Base-by-base conservation (phyloP, 202 grass and related monocot genomes). In the Schoenoplectus tabernaemontani region DNA sequence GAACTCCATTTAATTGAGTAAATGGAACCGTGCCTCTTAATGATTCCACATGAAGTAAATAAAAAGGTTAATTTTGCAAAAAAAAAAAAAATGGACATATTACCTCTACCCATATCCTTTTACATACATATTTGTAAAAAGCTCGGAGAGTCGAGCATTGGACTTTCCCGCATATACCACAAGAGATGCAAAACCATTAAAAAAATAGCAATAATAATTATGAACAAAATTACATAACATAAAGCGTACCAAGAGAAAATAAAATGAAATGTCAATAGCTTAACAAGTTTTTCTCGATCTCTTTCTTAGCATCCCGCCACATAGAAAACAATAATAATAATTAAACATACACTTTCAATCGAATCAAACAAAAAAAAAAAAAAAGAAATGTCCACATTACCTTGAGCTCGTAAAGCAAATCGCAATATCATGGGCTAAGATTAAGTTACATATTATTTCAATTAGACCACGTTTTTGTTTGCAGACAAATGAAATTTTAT, bases 371-470 rank as follows among this genome's bases (percentile, higher is more conserved):
- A 56, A 17, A 24, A 50, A 13, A 2, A 30, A 62, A 63, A 26
- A 76, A 63, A 26, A 48, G 17, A 51, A 30, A 59, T 43, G 33
- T 20, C 28, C 2, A 60, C n/a, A 44, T 53, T 82, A 99, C 96
- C 96, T 99, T 99, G 63, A 99, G 92, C 69, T 99, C 96, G 63
- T n/a, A 88, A 77, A 34, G 88, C 12, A 65, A 90, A 82, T 83
- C n/a, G 90, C 85, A 32, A 98, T 81, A 43, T 92, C 96, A 80
- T 98, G 88, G 59, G 88, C 87, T 26, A 84, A 86, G 12, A 98
- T 81, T 89, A 98, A 86, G 69, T 95, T 98, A 72, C 96, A 90
- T 84, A 95, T 81, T 80, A 91, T 88, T 80, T 98, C 96, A 56
- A 98, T 89, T 32, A 90, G 91, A 84, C 95, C 96, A 33, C 96